phyloP scores from a whole-genome alignment of 1,284 basidiomycete genomes.

The Cystobasidiaceae sp. region DNA sequence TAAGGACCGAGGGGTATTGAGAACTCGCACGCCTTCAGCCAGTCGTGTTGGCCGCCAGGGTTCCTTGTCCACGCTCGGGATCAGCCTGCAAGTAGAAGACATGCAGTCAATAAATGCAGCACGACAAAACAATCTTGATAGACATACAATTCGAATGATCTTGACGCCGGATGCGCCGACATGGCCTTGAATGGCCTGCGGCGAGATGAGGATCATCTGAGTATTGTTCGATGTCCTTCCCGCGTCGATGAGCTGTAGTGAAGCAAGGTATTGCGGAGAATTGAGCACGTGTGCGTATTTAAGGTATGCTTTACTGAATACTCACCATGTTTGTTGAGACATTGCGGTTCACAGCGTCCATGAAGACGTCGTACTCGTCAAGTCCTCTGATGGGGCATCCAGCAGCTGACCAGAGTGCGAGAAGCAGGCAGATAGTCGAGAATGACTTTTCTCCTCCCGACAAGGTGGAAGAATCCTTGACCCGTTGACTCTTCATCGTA shows the following conservation, averaged over 20 bases:
- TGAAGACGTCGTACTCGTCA: slow-evolving; percentile 55
- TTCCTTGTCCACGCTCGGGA: slow-evolving; percentile 24
- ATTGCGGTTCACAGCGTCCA: slow-evolving; percentile 79
- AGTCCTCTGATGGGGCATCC: slow-evolving; percentile 90
- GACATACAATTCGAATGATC: slow-evolving; percentile 16
- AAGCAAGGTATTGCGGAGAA: neutral
- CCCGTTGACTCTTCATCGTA: slow-evolving; percentile 56
- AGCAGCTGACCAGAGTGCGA: slow-evolving; percentile 92
- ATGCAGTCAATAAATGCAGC: neutral
- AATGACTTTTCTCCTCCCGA: slow-evolving; percentile 57
- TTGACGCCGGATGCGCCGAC: slow-evolving; percentile 10
- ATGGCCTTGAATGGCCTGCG: slow-evolving; percentile 1
- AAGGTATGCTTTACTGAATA: slow-evolving; percentile 22
- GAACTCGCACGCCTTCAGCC: slow-evolving; percentile 14
- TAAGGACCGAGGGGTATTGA: too few relatives aligned
- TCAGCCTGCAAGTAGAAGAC: slow-evolving; percentile 8
- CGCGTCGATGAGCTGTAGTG: slow-evolving; percentile 19
- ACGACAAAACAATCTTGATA: neutral
- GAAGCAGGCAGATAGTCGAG: slow-evolving; percentile 85
- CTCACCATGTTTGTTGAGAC: slow-evolving; percentile 84
- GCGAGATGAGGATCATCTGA: slow-evolving; percentile 15
- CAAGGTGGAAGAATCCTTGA: slow-evolving; percentile 46
- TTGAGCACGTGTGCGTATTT: neutral
- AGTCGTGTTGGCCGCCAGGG: slow-evolving; percentile 11
- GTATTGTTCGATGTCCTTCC: slow-evolving; percentile 18